phyloP scores from a whole-genome alignment of 2,329 filamentous ascomycete species.

The Colletotrichum tofieldiae region DNA sequence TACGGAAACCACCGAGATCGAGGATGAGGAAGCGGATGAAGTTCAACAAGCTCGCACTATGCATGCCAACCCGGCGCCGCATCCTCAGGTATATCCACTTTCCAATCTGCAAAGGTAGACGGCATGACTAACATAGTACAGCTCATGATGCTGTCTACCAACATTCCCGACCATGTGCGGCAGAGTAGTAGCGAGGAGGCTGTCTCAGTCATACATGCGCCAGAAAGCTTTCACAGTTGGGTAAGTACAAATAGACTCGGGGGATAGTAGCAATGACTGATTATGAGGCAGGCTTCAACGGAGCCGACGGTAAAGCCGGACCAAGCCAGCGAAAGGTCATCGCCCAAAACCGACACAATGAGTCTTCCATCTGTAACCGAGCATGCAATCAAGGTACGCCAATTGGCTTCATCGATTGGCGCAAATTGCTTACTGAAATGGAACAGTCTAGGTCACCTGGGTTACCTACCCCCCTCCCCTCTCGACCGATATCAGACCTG shows the following conservation, averaged over 20 bases:
- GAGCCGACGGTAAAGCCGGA: slow-evolving; percentile 56
- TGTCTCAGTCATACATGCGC: slow-evolving; percentile 92
- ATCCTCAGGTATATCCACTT: slow-evolving; percentile 55
- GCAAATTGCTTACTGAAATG: slow-evolving; percentile 10
- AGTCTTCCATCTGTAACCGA: slow-evolving; percentile 54
- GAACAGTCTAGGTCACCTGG: slow-evolving; percentile 53
- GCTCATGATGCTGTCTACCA: slow-evolving; percentile 70
- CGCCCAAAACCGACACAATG: slow-evolving; percentile 57
- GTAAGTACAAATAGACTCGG: slow-evolving; percentile 62
- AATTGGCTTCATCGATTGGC: background rate
- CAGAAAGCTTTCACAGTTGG: slow-evolving; percentile 86
- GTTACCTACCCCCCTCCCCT: slow-evolving; percentile 79
- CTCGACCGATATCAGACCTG: slow-evolving; percentile 80
- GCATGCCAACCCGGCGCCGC: slow-evolving; percentile 54
- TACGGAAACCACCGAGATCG: slow-evolving; percentile 87
- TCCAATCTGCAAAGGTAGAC: background rate
- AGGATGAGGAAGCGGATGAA: slow-evolving; percentile 81
- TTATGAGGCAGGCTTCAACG: slow-evolving; percentile 57
- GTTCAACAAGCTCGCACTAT: slow-evolving; percentile 59
- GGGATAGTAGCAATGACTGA: slow-evolving; percentile 44
- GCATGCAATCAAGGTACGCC: slow-evolving; percentile 54
- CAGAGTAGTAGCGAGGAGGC: slow-evolving; percentile 80
- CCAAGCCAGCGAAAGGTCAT: slow-evolving; percentile 54
- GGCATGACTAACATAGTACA: slow-evolving; percentile 46
- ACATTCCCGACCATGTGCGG: slow-evolving; percentile 70